Evolutionary conservation across 495 filamentous ascomycete species (phyloP).

Genomic region (Talaromyces trachyspermus): DNA sequence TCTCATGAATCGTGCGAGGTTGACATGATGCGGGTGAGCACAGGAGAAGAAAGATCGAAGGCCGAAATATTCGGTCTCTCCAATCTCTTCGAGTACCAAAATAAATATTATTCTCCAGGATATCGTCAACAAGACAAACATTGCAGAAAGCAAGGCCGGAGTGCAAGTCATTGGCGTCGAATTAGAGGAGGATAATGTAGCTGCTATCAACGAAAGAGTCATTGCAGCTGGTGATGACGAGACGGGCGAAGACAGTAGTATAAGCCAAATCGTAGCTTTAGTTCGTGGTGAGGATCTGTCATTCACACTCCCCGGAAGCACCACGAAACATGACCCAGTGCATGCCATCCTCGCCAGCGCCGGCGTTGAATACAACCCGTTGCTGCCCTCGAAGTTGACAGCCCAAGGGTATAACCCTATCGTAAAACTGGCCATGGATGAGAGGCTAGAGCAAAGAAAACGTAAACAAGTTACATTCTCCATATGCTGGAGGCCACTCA

Average conservation of each 20-base stretch:
- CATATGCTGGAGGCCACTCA: no score
- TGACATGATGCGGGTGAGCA: constrained; percentile 84
- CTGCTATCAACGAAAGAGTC: constrained; percentile 23
- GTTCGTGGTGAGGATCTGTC: constrained; percentile 46
- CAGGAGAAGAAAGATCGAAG: constrained; percentile 69
- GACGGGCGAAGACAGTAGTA: constrained; percentile 54
- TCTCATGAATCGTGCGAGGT: no score
- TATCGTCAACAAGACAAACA: constrained; percentile 96
- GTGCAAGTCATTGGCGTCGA: constrained; percentile 73
- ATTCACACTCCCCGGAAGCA: constrained; percentile 15
- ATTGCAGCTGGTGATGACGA: constrained; percentile 5
- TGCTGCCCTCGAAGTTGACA: no score
- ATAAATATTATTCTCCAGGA: constrained; percentile 76
- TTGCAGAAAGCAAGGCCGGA: constrained; percentile 84
- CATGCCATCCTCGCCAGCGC: constrained; percentile 83
- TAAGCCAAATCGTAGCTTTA: constrained; percentile 69
- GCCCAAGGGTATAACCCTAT: no score
- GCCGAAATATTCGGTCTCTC: constrained; percentile 90
- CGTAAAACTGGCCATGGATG: no score
- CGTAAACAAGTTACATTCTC: no score
- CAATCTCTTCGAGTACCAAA: constrained; percentile 81
- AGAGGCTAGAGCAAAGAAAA: no score
- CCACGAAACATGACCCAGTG: constrained; percentile 62
- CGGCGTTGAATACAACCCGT: constrained; percentile 91
- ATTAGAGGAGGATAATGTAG: constrained; percentile 48